Conservation (phyloP, 768 basidiomycete genomes). For the Boletus bicolor region DNA sequence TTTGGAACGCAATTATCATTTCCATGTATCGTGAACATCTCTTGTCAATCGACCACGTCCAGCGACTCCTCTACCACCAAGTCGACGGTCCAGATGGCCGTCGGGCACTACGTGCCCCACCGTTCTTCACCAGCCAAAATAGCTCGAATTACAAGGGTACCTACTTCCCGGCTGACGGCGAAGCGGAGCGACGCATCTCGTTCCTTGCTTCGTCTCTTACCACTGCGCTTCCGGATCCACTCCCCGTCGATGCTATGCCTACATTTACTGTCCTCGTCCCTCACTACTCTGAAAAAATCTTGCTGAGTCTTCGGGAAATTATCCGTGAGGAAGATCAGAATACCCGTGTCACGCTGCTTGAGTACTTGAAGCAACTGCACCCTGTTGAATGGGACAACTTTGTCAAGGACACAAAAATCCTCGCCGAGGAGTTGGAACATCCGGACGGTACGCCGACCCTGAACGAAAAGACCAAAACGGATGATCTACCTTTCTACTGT, state of each 20-base stretch:
- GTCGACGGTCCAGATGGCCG: slow-evolving; percentile 87
- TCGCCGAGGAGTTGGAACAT: slow-evolving; percentile 82
- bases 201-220: slow-evolving; percentile 99
- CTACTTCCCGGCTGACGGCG: slow-evolving; percentile 92
- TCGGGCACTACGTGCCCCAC: slow-evolving; percentile 90
- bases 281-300: slow-evolving; percentile 98
- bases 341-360: slow-evolving; percentile 94
- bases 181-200: slow-evolving; percentile 96
- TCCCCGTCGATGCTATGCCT: slow-evolving; percentile 98
- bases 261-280: slow-evolving; percentile 99
- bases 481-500: slow-evolving; percentile 98
- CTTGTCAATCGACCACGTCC: slow-evolving; percentile 96
- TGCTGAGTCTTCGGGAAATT: slow-evolving; percentile 94
- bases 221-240: slow-evolving; percentile 89
- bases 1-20: slow-evolving; percentile 99
- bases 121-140: slow-evolving; percentile 95
- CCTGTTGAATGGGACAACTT: slow-evolving; percentile 99
- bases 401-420: slow-evolving; percentile 98
- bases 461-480: slow-evolving; percentile 82
- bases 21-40: slow-evolving; percentile 99
- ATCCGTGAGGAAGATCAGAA: slow-evolving; percentile 97
- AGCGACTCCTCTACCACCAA: slow-evolving; percentile 96
- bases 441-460: slow-evolving; percentile 47
- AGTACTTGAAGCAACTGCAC: slow-evolving; percentile 98
- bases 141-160: slow-evolving; percentile 65